Conservation (phyloP, 495 filamentous ascomycete species). For the Chlorociboria aeruginascens region DNA sequence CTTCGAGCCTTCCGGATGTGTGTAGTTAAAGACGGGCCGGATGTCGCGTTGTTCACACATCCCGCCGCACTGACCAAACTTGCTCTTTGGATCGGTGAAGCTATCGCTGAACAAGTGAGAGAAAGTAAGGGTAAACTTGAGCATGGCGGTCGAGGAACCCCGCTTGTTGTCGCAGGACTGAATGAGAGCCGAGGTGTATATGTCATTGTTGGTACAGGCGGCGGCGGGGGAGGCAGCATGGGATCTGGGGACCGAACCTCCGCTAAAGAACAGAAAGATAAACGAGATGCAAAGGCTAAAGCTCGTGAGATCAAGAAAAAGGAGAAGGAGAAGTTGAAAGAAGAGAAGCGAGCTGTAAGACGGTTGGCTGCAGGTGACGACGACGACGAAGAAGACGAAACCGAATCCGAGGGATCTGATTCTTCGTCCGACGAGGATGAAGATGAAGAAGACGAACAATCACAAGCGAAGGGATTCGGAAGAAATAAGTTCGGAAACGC, state of each 20-base stretch:
- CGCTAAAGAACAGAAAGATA: constrained; percentile 45
- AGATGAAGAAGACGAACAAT: constrained; percentile 48
- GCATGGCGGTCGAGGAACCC: constrained; percentile 60
- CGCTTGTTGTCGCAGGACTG: constrained; percentile 78
- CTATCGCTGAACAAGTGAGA: constrained; percentile 76
- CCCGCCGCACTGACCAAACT: constrained; percentile 87
- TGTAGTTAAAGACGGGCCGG: constrained; percentile 89
- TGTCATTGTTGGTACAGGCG: constrained; percentile 79
- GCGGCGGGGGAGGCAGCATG: constrained; percentile 41
- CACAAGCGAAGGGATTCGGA: constrained; percentile 49
- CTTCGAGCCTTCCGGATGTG: constrained; percentile 87
- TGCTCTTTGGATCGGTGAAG: constrained; percentile 88
- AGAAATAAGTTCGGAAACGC: constrained; percentile 86
- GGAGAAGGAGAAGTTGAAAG: constrained; percentile 48
- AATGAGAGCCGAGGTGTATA: constrained; percentile 85
- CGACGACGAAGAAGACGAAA: constrained; percentile 46
- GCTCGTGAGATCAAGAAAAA: constrained; percentile 45
- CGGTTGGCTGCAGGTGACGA: constrained; percentile 36
- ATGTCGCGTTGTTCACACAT: constrained; percentile 78
- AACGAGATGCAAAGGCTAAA: constrained; percentile 46
- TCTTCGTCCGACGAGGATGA: constrained; percentile 35
- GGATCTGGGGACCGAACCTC: constrained; percentile 47
- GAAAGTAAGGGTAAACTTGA: constrained; percentile 56
- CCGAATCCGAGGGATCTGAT: constrained; percentile 44
- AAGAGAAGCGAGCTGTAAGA: constrained; percentile 41